Evolutionary conservation across 164 flowering plant species (phyloP), one percentile per base, ranked within the genome.

Genomic region (Vitis labrusca): DNA sequence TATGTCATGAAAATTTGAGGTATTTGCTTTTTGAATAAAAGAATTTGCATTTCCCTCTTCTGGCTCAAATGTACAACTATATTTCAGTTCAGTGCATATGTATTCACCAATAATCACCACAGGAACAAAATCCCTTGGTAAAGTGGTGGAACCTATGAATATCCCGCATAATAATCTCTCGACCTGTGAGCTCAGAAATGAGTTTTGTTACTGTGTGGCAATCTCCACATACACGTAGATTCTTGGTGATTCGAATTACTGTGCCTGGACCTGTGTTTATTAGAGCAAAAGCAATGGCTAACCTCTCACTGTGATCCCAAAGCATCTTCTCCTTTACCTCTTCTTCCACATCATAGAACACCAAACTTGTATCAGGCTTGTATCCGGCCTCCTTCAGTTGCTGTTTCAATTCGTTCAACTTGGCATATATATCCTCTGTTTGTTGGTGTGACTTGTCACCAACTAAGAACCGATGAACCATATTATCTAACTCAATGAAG

Each of bases 251-350:
- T 71, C 83, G 79, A 62, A 85, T 79, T 16, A 58, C 44, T 32
- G 68, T 55, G 19, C 76, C 79, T 19, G 75, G 73, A 16, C 66
- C 57, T 16, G 83, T 79, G 47, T 79, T 79, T 51, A 82, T 71
- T 49, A 82, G 77, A 65, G 81, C 69, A 77, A 79, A 82, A 13
- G 84, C 85, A 72, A 80, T 80, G 47, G 84, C 88, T 50, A 85
- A 63, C 69, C 84, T 78, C 72, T 82, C 85, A 70, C 84, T 80
- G 50, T 79, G 84, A 72, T 76, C 81, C 85, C 82, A 80, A 51
- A 84, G 81, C 81, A 82, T 74, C 71, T 78, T 78, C 65, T 76
- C 79, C 74, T 82, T 78, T 71, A 75, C 71, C 68, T 77, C 82
- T 27, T 80, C 85, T 8, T 71, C 76, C 12, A 82, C 76, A 68